phyloP scores from a whole-genome alignment of 2,329 filamentous ascomycete genomes.

The Zymoseptoria pseudotritici region DNA sequence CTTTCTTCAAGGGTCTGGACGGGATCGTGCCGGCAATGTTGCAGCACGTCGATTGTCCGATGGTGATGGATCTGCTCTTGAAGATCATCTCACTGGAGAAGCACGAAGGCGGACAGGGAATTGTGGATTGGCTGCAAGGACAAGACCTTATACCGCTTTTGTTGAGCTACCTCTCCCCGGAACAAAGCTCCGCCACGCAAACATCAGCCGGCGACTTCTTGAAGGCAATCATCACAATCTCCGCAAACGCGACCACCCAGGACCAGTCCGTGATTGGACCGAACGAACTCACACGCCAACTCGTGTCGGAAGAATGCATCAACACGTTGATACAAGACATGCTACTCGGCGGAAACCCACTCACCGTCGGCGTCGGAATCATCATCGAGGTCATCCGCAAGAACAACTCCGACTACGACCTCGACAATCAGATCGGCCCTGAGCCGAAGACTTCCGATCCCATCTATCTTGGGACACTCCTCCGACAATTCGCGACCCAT shows the following conservation, averaged over 20 bases:
- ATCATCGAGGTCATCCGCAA: conserved; percentile 98
- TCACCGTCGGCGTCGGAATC: conserved; percentile 94
- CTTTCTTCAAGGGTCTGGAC: conserved; percentile 76
- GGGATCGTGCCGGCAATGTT: conserved; percentile 78
- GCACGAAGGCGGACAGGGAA: conserved; percentile 80
- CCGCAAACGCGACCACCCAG: conserved; percentile 94
- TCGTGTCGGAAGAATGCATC: conserved; percentile 80
- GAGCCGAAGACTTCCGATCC: conserved; percentile 81
- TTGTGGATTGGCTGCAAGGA: conserved; percentile 92
- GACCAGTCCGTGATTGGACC: conserved; percentile 98
- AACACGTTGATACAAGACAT: conserved; percentile 82
- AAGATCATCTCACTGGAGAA: conserved; percentile 97
- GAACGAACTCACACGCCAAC: conserved; percentile 89
- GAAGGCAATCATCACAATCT: conserved; percentile 98
- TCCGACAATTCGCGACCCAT: conserved; percentile 81
- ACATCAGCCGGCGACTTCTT: conserved; percentile 96
- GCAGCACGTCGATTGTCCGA: conserved; percentile 90
- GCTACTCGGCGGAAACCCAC: conserved; percentile 84
- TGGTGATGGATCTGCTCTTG: conserved; percentile 94
- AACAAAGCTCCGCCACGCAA: conserved; percentile 83
- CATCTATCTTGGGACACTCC: conserved; percentile 86
- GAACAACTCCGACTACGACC: conserved; percentile 98
- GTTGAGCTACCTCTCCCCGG: conserved; percentile 75
- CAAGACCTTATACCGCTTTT: conserved; percentile 82
- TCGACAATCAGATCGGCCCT: conserved; percentile 76